These are phyloP conservation scores for Fusarium stilboides DNA, from an alignment of 2,329 filamentous ascomycete species.

Conservation along the genomic window DNA sequence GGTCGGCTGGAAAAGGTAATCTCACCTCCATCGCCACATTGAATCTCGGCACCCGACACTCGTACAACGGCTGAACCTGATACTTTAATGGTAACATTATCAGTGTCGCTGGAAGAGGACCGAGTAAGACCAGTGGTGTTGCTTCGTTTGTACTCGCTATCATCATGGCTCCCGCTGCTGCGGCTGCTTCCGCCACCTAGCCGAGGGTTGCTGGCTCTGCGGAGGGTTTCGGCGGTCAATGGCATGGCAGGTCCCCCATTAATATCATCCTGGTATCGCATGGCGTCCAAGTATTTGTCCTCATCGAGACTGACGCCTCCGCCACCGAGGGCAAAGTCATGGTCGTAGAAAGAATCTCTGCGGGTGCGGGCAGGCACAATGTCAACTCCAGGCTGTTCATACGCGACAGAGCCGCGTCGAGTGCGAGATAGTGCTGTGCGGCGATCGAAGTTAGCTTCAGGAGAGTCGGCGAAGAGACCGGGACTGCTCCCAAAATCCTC, in stretches of 20 bases:
- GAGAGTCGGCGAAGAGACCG: slow-evolving; percentile 59
- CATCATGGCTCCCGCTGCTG: slow-evolving; percentile 73
- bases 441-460: slow-evolving; percentile 54
- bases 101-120: slow-evolving; percentile 65
- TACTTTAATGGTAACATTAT: slow-evolving; percentile 75
- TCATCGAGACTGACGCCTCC: slow-evolving; percentile 55
- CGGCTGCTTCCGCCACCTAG: slow-evolving; percentile 67
- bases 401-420: slow-evolving; percentile 55
- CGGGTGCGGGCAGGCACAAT: slow-evolving; percentile 58
- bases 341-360: slow-evolving; percentile 61
- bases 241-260: slow-evolving; percentile 62
- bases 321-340: slow-evolving; percentile 52
- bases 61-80: slow-evolving; percentile 70
- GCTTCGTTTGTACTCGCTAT: slow-evolving; percentile 74
- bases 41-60: slow-evolving; percentile 71
- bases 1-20: slow-evolving; percentile 66
- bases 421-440: slow-evolving; percentile 54
- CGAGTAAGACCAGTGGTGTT: slow-evolving; percentile 74
- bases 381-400: slow-evolving; percentile 58
- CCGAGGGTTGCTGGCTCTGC: slow-evolving; percentile 61
- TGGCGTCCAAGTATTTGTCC: slow-evolving; percentile 58
- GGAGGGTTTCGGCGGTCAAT: slow-evolving; percentile 70
- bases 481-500: slow-evolving; percentile 56
- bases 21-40: slow-evolving; percentile 71
- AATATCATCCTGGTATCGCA: slow-evolving; percentile 68